Evolutionary conservation across 2,329 filamentous ascomycete genomes (phyloP), one percentile per base, ranked within the genome.

Genomic region (Cladosporium sp.): DNA sequence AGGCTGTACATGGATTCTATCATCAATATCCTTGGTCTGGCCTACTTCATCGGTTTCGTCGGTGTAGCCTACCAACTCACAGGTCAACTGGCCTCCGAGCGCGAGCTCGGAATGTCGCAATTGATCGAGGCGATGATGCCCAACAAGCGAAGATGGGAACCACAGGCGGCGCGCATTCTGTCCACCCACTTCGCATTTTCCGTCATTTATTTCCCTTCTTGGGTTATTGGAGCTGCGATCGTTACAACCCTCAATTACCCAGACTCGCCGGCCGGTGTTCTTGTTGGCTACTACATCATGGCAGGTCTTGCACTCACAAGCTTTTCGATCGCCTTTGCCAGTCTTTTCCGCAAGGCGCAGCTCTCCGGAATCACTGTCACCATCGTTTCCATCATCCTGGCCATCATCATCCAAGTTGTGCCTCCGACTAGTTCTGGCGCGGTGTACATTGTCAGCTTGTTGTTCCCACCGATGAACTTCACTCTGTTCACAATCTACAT

Each of bases 111-210:
- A 54, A 93, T 95, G 80, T 88, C 88, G 4, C 87, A 90, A 57
- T 76, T 96, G 28, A 82, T 96, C 41, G 91, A 96, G 69, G 86
- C 89, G 51, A 95, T 95, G 89, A 91, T 93, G 77, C 86, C 88
- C 0, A 87, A 87, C 52, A 77, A 78, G 51, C 78, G 78, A 45
- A 75, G 81, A 41, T 95, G 89, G 88, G 78, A 89, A 63, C 83
- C 86, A 9, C 88, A 92, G 70, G 81, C 83, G 18, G 85, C 86
- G 1, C 80, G 91, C n/a, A 77, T 95, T 11, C 65, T 91, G 8
- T 84, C 90, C 0, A 85, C 90, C 56, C 89, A 95, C 65, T 67
- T 93, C 22, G 82, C 89, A 0, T 93, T 95, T 62, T 83, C 87
- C 54, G 68, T 88, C 6, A 77, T 95, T 18, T 95, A 95, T 52